Evolutionary conservation across 352 stramenopile species (phyloP).

Genomic region (Phytophthora kernoviae): DNA sequence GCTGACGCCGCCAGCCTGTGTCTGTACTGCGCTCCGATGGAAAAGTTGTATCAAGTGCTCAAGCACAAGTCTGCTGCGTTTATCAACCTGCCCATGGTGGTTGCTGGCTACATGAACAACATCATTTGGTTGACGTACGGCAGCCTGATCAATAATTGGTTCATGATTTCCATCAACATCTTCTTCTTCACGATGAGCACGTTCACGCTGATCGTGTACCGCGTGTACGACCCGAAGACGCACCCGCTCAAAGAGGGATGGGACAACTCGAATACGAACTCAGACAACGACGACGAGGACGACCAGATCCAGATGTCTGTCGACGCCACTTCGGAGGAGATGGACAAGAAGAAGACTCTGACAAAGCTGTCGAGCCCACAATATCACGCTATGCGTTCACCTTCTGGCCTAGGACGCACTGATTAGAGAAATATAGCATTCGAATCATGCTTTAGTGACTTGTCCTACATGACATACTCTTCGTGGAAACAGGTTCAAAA

Average conservation of each 20-base stretch:
- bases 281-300: slow-evolving; percentile 22
- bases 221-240: slow-evolving; percentile 33
- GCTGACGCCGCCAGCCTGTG: slow-evolving; percentile 34
- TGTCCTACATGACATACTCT: too few relatives aligned
- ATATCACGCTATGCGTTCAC: slow-evolving; percentile 20
- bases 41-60: slow-evolving; percentile 50
- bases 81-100: slow-evolving; percentile 56
- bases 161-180: slow-evolving; percentile 45
- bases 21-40: slow-evolving; percentile 51
- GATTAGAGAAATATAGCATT: slow-evolving; percentile 29
- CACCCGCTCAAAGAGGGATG: slow-evolving; percentile 27
- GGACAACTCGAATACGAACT: slow-evolving; percentile 24
- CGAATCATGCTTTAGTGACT: background rate
- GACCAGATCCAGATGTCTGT: slow-evolving; percentile 17
- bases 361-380: slow-evolving; percentile 17
- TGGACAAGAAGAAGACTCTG: slow-evolving; percentile 13
- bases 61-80: slow-evolving; percentile 42
- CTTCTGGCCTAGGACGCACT: slow-evolving; percentile 8
- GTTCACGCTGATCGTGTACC: slow-evolving; percentile 35
- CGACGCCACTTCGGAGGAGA: slow-evolving; percentile 8
- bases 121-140: slow-evolving; percentile 60
- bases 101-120: slow-evolving; percentile 49
- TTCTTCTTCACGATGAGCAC: slow-evolving; percentile 40
- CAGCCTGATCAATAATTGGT: slow-evolving; percentile 34
- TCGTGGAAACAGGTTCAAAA: too few relatives aligned